Percentiles rank a stretch among this genome's conserved stretches.
These are phyloP conservation scores for Cutaneotrichosporon sp. DNA, from an alignment of 1,284 basidiomycete species.

Conservation along the genomic window DNA sequence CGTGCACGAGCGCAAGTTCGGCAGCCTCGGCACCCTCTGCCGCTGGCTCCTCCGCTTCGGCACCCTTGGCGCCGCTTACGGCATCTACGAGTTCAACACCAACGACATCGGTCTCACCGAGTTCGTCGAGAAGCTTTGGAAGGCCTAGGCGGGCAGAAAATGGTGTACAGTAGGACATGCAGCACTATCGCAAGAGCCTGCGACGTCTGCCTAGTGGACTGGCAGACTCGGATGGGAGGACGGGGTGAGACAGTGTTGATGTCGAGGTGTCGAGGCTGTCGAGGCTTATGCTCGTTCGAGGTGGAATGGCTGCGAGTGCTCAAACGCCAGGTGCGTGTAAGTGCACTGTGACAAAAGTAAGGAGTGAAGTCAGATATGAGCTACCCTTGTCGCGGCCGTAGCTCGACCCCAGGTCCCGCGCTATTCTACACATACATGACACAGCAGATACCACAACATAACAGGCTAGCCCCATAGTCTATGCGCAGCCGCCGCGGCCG, in stretches of 20 bases:
- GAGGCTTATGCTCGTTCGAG: too few relatives aligned
- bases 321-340: too few relatives aligned
- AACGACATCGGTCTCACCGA: slow-evolving; percentile 87
- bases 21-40: slow-evolving; percentile 65
- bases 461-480: not conserved
- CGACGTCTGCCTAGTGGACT: not conserved
- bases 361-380: too few relatives aligned
- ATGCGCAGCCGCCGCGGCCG: not conserved
- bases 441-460: not conserved
- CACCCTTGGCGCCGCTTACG: slow-evolving; percentile 82
- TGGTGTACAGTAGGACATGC: slow-evolving; percentile 30
- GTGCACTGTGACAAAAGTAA: too few relatives aligned
- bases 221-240: not conserved
- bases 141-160: slow-evolving; percentile 55
- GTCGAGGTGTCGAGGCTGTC: not conserved
- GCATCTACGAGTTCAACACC: slow-evolving; percentile 96
- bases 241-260: not conserved
- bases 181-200: slow-evolving; percentile 16
- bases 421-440: not conserved
- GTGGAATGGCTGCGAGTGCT: not conserved
- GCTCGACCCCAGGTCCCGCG: too few relatives aligned
- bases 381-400: too few relatives aligned
- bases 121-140: slow-evolving; percentile 66
- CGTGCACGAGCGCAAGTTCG: slow-evolving; percentile 90
- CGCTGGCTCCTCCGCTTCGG: slow-evolving; percentile 74